Base-by-base conservation (phyloP, 108 stramenopile genomes). In the Nitzschia putrida region DNA sequence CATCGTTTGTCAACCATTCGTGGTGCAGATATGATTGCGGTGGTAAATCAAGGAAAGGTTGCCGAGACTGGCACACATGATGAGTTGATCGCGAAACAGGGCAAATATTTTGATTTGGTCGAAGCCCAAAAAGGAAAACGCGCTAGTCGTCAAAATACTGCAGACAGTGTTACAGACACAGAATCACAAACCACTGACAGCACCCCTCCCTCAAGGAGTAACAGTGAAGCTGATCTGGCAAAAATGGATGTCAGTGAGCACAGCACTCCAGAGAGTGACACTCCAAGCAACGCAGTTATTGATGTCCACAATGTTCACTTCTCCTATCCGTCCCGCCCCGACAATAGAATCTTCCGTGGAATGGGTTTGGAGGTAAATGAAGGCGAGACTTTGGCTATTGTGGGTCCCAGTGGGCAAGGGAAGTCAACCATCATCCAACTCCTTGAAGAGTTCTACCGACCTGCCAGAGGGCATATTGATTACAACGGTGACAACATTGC, bases 61-160 rank as follows among this genome's bases (percentile, higher is more conserved):
- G 85, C 88, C 7, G 96, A 97, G 68, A 78, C 78, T 21, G 97
- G 97, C 13, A 90, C 88, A 0, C 96, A 98, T 75, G 88, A 87
- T 9, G 79, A 92, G 64, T 80, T 96, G 25, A 54, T 94, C 18
- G 47, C 47, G 18, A 49, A 49, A 6, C 14, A 49, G 18, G 47
- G 73, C 68, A 22, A 71, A 68, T 18, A 43, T 71, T 8, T 34
- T 53, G 18, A 61, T 18, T 26, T 49, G 47, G 47, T 49, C 6
- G 76, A 74, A 69, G 26, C 60, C 39, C 12, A 55, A 68, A 13
- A 77, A 79, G 29, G 65, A 70, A 34, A 73, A 69, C 11, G 21
- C 54, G 25, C 38, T 29, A 39, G 75, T 51, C 11, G 54, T 34
- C 1, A 68, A 69, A 2, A 85, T 87, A 0, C 81, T 87, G 60